Conservation (phyloP, 495 filamentous ascomycete genomes). For the Tirmania nivea region DNA sequence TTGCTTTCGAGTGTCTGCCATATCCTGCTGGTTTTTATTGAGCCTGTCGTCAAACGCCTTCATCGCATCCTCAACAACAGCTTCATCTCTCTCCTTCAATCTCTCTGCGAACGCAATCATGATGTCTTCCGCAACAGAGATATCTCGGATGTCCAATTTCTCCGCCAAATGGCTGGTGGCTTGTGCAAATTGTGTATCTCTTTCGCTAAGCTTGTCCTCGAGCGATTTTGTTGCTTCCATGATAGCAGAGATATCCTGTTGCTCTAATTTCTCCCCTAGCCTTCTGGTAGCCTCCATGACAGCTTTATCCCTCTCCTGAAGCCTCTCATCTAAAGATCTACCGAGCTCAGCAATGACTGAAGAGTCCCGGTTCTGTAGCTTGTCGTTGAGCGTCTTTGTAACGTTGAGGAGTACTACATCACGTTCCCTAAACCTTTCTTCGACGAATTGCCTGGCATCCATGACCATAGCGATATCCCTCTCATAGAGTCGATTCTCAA, state of each 20-base stretch:
- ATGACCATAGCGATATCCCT: not conserved
- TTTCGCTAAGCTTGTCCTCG: not conserved
- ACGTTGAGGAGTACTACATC: not conserved
- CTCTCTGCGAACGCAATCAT: not conserved
- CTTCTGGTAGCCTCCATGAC: not conserved
- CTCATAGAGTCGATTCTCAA: not conserved
- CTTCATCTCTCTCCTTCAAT: not conserved
- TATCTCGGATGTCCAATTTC: not conserved
- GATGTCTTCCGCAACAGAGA: not conserved
- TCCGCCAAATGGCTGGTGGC: not conserved
- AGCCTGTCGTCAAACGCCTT: not conserved
- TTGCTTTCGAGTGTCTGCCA: conserved; percentile 6
- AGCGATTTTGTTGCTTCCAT: not conserved
- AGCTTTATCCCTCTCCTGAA: not conserved
- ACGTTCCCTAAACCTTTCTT: not conserved
- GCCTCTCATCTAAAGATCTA: not conserved
- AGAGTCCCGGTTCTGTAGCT: not conserved
- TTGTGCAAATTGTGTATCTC: not conserved
- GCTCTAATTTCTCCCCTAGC: not conserved
- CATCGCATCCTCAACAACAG: not conserved
- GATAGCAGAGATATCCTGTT: not conserved
- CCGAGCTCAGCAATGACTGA: not conserved
- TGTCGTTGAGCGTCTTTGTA: not conserved
- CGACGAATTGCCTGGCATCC: not conserved
- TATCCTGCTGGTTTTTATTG: not conserved